Base-by-base conservation (phyloP, 192 early-diverging fungal genomes). In the Backusella westeae region DNA sequence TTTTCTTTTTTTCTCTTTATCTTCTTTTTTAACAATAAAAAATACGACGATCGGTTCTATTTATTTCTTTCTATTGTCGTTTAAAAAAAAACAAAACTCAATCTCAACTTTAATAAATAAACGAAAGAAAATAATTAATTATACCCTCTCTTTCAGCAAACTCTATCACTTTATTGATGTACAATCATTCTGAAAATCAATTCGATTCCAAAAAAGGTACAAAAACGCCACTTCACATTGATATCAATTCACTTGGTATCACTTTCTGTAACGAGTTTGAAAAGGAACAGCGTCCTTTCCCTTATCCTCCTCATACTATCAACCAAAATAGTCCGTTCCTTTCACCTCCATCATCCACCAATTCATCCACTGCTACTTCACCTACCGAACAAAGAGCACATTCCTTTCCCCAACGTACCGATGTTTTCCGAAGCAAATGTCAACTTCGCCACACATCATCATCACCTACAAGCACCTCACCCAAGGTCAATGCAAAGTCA, bases 181-280 rank as follows among this genome's bases (percentile, higher is more conserved):
- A 66, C 69, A 53, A 19, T 14, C 34, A 41, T 23, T 72, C 44
- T 35, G 35, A 34, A 66, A 70, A 65, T 26, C 68, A 69, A 39
- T 26, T 69, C 38, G 14, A 76, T 32, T 70, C 38, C 17, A 76
- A 42, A 53, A 69, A 42, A 23, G 69, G 49, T 29, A 69, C 29
- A 34, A 52, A 34, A 39, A 41, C 36, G 44, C 35, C 74, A 67
- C 42, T 80, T 23, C 75, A 72, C 68, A 80, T 80, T 73, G 69
- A 80, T 21, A 69, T 75, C 19, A 32, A 80, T 53, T 71, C 79
- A 23, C 71, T 80, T 41, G 79, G 79, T 52, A 80, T 80, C 41
- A 69, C 42, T 38, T 71, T 70, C 56, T 52, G 46, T 38, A 19
- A 74, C 36, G 38, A 72, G 32, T 32, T 38, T 63, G 39, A 56